Percentiles rank a stretch among this genome's conserved stretches.
Evolutionary conservation across 495 filamentous ascomycete genomes (phyloP).

Genomic region (Talaromyces thailandensis): DNA sequence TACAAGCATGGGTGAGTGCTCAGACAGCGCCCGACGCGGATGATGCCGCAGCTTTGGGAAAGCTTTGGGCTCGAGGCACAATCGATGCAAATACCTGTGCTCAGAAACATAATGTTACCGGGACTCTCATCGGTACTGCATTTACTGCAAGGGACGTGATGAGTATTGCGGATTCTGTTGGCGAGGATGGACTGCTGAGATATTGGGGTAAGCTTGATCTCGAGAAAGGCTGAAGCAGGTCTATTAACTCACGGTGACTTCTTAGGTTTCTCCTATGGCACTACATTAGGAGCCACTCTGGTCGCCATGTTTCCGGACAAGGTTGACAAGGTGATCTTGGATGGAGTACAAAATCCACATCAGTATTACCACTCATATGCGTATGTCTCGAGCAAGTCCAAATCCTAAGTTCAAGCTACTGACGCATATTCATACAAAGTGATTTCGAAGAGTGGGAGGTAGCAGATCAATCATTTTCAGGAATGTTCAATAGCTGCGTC

Average conservation of each 20-base stretch:
- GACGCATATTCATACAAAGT: neutral
- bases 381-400: no score
- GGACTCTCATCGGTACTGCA: conserved; percentile 23
- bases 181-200: conserved; percentile 32
- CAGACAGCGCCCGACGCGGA: neutral
- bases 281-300: conserved; percentile 27
- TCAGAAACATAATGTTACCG: conserved; percentile 10
- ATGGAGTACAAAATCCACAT: conserved; percentile 31
- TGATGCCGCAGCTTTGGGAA: conserved; percentile 14
- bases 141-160: conserved; percentile 35
- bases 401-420: neutral
- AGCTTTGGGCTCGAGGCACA: conserved; percentile 13
- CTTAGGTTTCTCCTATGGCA: conserved; percentile 35
- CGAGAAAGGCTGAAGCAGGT: neutral
- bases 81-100: conserved; percentile 11
- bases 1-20: neutral
- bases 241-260: no score
- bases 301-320: conserved; percentile 37
- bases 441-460: conserved; percentile 15
- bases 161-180: conserved; percentile 30
- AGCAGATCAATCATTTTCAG: conserved; percentile 21
- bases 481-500: conserved; percentile 22
- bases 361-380: conserved; percentile 26
- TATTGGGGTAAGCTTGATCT: conserved; percentile 32
- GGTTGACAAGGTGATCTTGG: conserved; percentile 31